Percentiles rank a stretch among this genome's conserved stretches.
phyloP scores from a whole-genome alignment of 768 basidiomycete genomes.

The Xerocomus potaroensis region DNA sequence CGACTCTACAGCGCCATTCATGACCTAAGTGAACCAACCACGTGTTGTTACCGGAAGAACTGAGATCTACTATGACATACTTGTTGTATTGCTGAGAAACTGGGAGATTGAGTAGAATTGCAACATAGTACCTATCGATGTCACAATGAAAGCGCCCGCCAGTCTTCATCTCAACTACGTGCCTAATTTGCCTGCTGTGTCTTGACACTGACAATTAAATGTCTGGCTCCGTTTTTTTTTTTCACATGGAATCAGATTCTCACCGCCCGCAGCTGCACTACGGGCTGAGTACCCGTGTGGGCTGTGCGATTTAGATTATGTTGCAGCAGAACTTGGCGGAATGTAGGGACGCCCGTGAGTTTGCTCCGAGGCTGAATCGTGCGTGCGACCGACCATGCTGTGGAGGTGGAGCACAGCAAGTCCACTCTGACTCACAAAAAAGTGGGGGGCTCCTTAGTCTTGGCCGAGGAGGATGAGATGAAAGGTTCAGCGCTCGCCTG shows the following conservation, averaged over 20 bases:
- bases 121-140: background rate
- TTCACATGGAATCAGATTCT: slow-evolving; percentile 17
- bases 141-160: background rate
- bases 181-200: slow-evolving; percentile 16
- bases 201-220: slow-evolving; percentile 9
- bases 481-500: too few species aligned
- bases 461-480: too few species aligned
- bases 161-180: background rate
- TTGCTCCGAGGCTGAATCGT: background rate
- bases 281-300: slow-evolving; percentile 20
- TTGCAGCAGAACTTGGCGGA: background rate
- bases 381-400: background rate
- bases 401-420: background rate
- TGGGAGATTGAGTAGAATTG: background rate
- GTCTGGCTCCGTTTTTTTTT: slow-evolving; percentile 15
- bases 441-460: too few species aligned
- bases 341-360: slow-evolving; percentile 1
- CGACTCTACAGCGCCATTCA: slow-evolving; percentile 4
- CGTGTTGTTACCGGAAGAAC: slow-evolving; percentile 8
- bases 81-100: slow-evolving; percentile 16
- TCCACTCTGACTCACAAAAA: background rate
- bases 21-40: slow-evolving; percentile 12
- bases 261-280: slow-evolving; percentile 18
- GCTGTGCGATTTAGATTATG: slow-evolving; percentile 18
- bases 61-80: slow-evolving; percentile 12